A percentile compares a stretch with the other conserved stretches of the same genome.
Evolutionary conservation across 352 stramenopile species (phyloP).

Genomic region (Elongisporangium anandrum): DNA sequence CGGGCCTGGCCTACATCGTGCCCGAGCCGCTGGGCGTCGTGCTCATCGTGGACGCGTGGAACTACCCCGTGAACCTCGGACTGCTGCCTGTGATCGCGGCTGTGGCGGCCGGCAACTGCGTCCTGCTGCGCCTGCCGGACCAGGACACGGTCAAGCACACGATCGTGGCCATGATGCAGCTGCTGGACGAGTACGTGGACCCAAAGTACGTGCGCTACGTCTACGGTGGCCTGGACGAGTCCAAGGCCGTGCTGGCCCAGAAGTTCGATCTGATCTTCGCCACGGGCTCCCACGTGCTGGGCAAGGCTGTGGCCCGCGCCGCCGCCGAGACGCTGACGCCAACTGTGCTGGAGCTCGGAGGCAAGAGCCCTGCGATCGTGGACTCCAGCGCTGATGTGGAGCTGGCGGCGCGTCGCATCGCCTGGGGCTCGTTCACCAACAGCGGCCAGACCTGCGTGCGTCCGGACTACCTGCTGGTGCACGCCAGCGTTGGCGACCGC

Average conservation of each 20-base stretch:
- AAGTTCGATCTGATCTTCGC: slow-evolving; percentile 85
- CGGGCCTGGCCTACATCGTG: slow-evolving; percentile 57
- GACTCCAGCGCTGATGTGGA: slow-evolving; percentile 50
- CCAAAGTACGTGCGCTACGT: slow-evolving; percentile 77
- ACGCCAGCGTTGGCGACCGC: slow-evolving; percentile 69
- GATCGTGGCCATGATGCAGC: slow-evolving; percentile 46
- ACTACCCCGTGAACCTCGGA: slow-evolving; percentile 86
- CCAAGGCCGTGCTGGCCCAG: slow-evolving; percentile 75
- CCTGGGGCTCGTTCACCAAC: slow-evolving; percentile 88
- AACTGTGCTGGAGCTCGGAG: slow-evolving; percentile 92
- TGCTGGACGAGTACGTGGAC: slow-evolving; percentile 80
- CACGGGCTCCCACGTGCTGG: slow-evolving; percentile 66
- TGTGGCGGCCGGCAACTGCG: slow-evolving; percentile 90
- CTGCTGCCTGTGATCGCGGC: slow-evolving; percentile 76
- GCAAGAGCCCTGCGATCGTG: slow-evolving; percentile 90
- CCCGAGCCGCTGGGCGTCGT: slow-evolving; percentile 80
- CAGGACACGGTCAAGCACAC: slow-evolving; percentile 71
- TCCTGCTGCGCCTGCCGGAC: slow-evolving; percentile 89
- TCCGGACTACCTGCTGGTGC: slow-evolving; percentile 91
- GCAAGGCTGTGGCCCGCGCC: slow-evolving; percentile 88
- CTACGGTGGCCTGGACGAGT: slow-evolving; percentile 75
- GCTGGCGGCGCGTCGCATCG: slow-evolving; percentile 74
- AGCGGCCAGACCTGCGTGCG: slow-evolving; percentile 93
- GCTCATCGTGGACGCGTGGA: slow-evolving; percentile 90
- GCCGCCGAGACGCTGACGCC: slow-evolving; percentile 93